A percentile compares a stretch with the other conserved stretches of the same genome.
These are phyloP conservation scores for Clarireedia homoeocarpa DNA, from an alignment of 2,329 filamentous ascomycete species.

Conservation along the genomic window DNA sequence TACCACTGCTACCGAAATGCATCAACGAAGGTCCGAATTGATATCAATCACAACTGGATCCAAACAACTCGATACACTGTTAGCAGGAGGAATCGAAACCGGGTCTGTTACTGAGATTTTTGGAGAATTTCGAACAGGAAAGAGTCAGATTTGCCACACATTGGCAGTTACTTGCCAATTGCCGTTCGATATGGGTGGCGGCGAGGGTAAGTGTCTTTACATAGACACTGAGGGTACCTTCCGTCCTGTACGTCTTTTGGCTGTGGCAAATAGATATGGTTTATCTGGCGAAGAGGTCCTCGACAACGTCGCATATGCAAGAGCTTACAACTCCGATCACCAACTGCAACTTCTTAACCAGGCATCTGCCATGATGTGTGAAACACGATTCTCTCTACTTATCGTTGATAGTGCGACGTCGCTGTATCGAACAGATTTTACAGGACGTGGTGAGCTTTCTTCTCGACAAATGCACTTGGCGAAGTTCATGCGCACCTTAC, in stretches of 20 bases:
- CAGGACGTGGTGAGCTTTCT: conserved; percentile 94
- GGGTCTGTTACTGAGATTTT: conserved; percentile 98
- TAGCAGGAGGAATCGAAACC: conserved; percentile 92
- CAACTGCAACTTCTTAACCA: conserved; percentile 92
- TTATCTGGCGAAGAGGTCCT: conserved; percentile 94
- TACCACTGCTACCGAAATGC: conserved; percentile 98
- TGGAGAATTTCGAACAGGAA: conserved; percentile 94
- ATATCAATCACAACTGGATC: conserved; percentile 98
- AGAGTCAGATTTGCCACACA: conserved; percentile 97
- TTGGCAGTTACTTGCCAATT: conserved; percentile 97
- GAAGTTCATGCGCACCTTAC: conserved; percentile 80
- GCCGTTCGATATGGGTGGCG: conserved; percentile 97
- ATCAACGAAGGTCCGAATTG: conserved; percentile 88
- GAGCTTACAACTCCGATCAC: conserved; percentile 97
- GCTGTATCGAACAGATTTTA: conserved; percentile 92
- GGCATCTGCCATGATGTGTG: conserved; percentile 97
- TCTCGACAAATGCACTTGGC: conserved; percentile 82
- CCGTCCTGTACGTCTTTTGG: conserved; percentile 79
- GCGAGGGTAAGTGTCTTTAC: conserved; percentile 96
- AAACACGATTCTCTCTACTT: conserved; percentile 92
- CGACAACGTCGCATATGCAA: conserved; percentile 96
- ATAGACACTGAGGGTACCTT: conserved; percentile 99
- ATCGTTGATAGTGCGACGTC: conserved; percentile 95
- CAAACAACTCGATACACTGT: conserved; percentile 90
- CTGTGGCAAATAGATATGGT: conserved; percentile 90